phyloP scores from a whole-genome alignment of 75 land plant species.

The Ceratopteris richardii region DNA sequence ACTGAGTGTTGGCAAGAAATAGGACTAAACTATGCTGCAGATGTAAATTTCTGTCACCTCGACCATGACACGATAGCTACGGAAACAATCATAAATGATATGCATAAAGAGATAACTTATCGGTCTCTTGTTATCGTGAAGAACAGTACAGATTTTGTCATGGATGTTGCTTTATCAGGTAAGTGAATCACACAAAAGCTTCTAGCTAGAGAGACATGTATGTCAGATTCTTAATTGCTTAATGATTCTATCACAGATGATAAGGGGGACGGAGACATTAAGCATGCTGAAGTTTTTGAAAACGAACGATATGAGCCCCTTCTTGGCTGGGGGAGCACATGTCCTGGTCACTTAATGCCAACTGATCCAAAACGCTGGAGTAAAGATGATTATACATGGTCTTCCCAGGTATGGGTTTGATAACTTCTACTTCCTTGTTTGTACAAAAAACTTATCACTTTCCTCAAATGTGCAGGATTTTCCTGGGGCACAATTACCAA shows the following conservation, averaged over 20 bases:
- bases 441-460: no score
- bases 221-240: no score
- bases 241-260: no score
- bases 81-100: conserved; percentile 57
- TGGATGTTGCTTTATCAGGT: conserved; percentile 49
- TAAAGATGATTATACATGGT: conserved; percentile 19
- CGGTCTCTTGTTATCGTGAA: conserved; percentile 67
- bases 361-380: conserved; percentile 45
- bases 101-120: conserved; percentile 61
- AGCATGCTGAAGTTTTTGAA: conserved; percentile 69
- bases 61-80: conserved; percentile 75
- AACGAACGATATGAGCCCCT: conserved; percentile 48
- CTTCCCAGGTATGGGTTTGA: conserved; percentile 31
- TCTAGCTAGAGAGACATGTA: no score
- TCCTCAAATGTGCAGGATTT: conserved; percentile 28
- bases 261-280: no score
- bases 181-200: not conserved
- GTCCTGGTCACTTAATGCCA: conserved; percentile 30
- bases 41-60: conserved; percentile 67
- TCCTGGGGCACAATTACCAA: conserved; percentile 41
- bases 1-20: conserved; percentile 82
- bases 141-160: conserved; percentile 58
- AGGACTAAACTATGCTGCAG: conserved; percentile 72
- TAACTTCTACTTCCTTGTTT: no score
- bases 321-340: conserved; percentile 53